Percentiles rank a stretch among this genome's conserved stretches.
These are phyloP conservation scores for Isoetes taiwanensis DNA, from an alignment of 75 land plant species.

Conservation along the genomic window DNA sequence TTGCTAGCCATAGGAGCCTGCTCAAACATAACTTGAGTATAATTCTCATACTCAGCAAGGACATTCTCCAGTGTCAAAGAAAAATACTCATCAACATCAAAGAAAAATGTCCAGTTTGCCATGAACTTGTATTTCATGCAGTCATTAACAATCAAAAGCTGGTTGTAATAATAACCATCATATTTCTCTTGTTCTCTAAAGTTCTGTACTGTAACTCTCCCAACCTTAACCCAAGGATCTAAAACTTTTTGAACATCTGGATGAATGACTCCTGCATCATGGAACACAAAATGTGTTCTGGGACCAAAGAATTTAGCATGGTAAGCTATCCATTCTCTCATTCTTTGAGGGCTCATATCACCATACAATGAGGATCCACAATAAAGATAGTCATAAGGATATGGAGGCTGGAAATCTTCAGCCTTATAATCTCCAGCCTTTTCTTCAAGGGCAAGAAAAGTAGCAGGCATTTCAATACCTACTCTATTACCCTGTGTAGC, in stretches of 20 bases:
- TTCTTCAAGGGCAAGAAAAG: conserved; percentile 46
- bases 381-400: conserved; percentile 14
- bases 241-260: neutral
- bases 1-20: conserved; percentile 13
- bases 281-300: conserved; percentile 10
- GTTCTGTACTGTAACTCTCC: conserved; percentile 13
- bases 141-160: conserved; percentile 20
- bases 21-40: conserved; percentile 15
- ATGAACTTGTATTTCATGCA: conserved; percentile 10
- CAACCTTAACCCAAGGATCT: conserved; percentile 11
- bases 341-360: conserved; percentile 12
- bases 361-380: conserved; percentile 20
- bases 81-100: conserved; percentile 21
- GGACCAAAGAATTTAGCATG: conserved; percentile 11
- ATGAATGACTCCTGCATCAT: conserved; percentile 13
- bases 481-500: conserved; percentile 10
- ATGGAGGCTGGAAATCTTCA: conserved; percentile 10
- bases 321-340: conserved; percentile 22
- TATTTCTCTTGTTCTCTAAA: conserved; percentile 9
- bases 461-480: no score
- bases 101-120: conserved; percentile 26
- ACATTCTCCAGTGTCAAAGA: conserved; percentile 5
- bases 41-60: conserved; percentile 3
- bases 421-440: conserved; percentile 18
- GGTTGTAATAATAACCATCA: conserved; percentile 23